Evolutionary conservation across 352 stramenopile species (phyloP), one percentile per base, ranked within the genome.

Genomic region (Globisporangium orthogonon): DNA sequence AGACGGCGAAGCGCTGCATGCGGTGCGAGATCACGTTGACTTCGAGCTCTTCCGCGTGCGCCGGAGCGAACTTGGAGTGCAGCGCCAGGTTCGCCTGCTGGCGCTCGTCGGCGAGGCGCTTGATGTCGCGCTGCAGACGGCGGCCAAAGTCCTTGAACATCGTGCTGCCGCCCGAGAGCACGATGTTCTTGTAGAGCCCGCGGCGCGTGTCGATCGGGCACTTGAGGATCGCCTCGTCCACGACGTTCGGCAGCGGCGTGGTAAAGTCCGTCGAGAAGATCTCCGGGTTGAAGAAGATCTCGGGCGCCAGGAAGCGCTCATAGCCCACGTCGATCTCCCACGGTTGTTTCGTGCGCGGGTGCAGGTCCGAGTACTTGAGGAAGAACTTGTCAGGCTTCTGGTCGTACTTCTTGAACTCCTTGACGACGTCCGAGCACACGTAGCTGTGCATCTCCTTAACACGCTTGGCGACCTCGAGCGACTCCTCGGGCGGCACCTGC

Each of bases 241-340:
- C 94, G 30, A 98, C 87, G 33, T 96, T 89, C 17, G 94, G 92
- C 58, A 98, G 74, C 45, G 91, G 90, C 29, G 77, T 97, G 46
- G 86, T 91, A 62, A 97, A 98, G 55, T 98, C 87, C 18, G 83
- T 94, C 48, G 80, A 96, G 67, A 98, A 97, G 58, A 98, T 98
- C 70, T 98, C 94, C 5, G 95, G 95, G 68, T 97, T 98, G 67
- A 98, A 98, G 67, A 98, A 98, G 59, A 98, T 96, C 70, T 98
- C 95, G 11, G 94, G 94, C 40, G 87, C 95, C 50, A 98, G 55
- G 67, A 98, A 98, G 9, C 90, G 81, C 69, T 98, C 95, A 65
- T 89, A 91, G 46, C 94, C 94, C 23, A 98, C 78, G 63, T 98
- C 89, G 62, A 94, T 91, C 61, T 77, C 60, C 87, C 86, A 97